A percentile compares a stretch with the other conserved stretches of the same genome.
These are phyloP conservation scores for Apocynum venetum DNA, from an alignment of 257 asterid species.

Conservation along the genomic window DNA sequence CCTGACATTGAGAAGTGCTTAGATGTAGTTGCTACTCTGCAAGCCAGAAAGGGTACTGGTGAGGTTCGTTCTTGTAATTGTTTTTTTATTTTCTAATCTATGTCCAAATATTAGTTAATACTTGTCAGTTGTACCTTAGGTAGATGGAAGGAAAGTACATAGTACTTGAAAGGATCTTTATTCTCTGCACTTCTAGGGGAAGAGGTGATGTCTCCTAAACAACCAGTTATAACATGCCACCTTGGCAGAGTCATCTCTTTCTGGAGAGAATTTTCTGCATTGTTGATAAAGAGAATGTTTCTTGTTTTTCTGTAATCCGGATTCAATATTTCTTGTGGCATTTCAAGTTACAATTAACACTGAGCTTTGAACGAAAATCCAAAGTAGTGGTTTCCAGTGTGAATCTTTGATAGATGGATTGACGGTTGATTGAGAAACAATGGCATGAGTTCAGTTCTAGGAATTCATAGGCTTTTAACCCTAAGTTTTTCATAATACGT, in stretches of 20 bases:
- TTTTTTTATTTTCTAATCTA: background rate
- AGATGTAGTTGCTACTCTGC: conserved; percentile 71
- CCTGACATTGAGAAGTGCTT: conserved; percentile 94
- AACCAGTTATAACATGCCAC: background rate
- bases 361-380: background rate
- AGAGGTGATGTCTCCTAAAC: background rate
- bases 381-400: background rate
- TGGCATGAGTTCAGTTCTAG: background rate
- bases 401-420: background rate
- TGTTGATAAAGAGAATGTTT: background rate
- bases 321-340: conserved; percentile 3
- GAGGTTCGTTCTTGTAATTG: conserved; percentile 65
- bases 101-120: background rate
- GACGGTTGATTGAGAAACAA: background rate
- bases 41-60: conserved; percentile 70
- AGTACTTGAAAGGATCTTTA: background rate
- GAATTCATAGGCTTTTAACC: background rate
- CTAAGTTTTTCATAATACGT: background rate
- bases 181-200: background rate
- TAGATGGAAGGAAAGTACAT: background rate
- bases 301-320: background rate
- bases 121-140: background rate
- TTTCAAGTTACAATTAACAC: background rate
- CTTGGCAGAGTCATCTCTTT: background rate
- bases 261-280: background rate